A percentile compares a stretch with the other conserved stretches of the same genome.
Conservation (phyloP, 2,329 filamentous ascomycete species). For the Microcyclospora tardicrescens region DNA sequence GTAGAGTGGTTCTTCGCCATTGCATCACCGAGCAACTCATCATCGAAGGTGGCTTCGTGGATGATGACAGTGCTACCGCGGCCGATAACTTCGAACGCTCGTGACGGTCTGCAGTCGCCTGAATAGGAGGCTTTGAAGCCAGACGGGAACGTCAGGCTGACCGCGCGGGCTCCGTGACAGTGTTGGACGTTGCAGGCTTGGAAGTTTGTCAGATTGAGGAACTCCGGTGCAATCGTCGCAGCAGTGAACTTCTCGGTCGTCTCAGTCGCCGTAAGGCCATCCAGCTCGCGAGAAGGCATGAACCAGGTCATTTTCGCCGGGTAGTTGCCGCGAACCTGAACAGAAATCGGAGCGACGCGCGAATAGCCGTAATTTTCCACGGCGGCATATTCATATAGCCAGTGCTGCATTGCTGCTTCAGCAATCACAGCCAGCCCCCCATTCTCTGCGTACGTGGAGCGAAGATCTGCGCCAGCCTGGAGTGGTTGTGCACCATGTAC, state of each 20-base stretch:
- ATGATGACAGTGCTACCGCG: slow-evolving; percentile 67
- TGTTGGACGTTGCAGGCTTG: slow-evolving; percentile 59
- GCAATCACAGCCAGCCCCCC: slow-evolving; percentile 51
- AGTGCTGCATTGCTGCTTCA: slow-evolving; percentile 56
- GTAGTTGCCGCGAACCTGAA: slow-evolving; percentile 19
- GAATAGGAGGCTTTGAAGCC: slow-evolving; percentile 85
- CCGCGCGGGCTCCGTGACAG: slow-evolving; percentile 65
- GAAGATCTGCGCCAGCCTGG: slow-evolving; percentile 9
- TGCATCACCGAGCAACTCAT: slow-evolving; percentile 67
- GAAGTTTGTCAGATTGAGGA: slow-evolving; percentile 53
- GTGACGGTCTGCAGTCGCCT: slow-evolving; percentile 77
- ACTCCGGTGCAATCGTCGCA: slow-evolving; percentile 18
- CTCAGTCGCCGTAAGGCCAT: slow-evolving; percentile 9
- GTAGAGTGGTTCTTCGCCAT: slow-evolving; percentile 83
- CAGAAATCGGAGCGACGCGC: slow-evolving; percentile 40
- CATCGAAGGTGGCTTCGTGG: slow-evolving; percentile 93
- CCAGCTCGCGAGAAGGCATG: slow-evolving; percentile 16
- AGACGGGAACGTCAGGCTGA: slow-evolving; percentile 62
- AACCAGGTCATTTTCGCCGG: slow-evolving; percentile 22
- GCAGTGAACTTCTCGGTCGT: slow-evolving; percentile 14
- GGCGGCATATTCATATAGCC: slow-evolving; percentile 65
- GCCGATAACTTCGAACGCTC: slow-evolving; percentile 57
- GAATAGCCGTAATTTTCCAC: slow-evolving; percentile 66
- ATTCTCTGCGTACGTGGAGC: slow-evolving; percentile 8
- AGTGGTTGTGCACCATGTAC: slow-evolving; percentile 31